Conservation (phyloP, 129 eudicot genomes). For the Cynara cardunculus region DNA sequence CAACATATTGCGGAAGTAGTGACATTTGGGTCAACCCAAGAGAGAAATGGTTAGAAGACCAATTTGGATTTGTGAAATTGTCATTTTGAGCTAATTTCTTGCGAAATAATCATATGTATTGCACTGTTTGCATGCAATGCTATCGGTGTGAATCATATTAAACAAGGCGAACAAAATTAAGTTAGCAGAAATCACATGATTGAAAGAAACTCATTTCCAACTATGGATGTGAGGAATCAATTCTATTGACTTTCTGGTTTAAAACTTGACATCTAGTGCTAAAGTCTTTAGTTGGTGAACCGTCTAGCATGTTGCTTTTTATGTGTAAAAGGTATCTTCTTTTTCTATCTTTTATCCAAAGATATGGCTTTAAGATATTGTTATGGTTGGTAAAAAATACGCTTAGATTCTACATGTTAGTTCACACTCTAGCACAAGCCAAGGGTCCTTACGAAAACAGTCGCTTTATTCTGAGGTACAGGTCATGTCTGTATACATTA, state of each 20-base stretch:
- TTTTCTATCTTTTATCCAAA: not conserved
- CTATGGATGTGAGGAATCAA: not conserved
- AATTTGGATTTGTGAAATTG: too few species aligned
- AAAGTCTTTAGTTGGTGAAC: slow-evolving; percentile 2
- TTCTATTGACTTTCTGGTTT: slow-evolving; percentile 19
- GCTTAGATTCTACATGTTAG: not conserved
- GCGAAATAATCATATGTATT: not conserved
- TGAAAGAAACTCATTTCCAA: not conserved
- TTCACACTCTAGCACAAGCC: not conserved
- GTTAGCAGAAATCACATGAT: slow-evolving; percentile 11
- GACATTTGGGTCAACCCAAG: too few species aligned
- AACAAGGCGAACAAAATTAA: not conserved
- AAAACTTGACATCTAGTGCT: slow-evolving; percentile 1
- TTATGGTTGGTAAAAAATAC: not conserved
- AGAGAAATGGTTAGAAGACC: too few species aligned
- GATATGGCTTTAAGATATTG: not conserved
- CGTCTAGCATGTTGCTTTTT: not conserved
- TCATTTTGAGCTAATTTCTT: too few species aligned
- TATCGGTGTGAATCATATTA: not conserved
- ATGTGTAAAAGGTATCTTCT: slow-evolving; percentile 3
- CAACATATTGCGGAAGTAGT: too few species aligned
- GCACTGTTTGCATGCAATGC: not conserved
- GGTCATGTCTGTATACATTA: not conserved
- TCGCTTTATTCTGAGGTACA: not conserved
- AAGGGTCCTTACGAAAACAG: not conserved